Base-by-base conservation (phyloP, 202 grass and related monocot species). In the Schoenoplectus tabernaemontani region DNA sequence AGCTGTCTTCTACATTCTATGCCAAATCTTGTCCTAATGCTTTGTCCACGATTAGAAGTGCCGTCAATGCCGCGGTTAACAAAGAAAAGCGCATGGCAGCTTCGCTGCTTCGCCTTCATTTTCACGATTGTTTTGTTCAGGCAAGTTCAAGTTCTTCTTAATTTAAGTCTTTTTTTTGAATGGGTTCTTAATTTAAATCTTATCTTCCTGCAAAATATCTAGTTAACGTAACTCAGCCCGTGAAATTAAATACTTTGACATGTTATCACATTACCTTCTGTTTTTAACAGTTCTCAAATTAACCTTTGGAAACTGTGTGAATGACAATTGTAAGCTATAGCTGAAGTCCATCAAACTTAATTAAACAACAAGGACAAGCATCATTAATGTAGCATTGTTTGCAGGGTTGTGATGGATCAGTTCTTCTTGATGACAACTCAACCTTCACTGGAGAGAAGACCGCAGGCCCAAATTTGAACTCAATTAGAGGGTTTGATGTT, bases 121-220 rank as follows among this genome's bases (percentile, higher is more conserved):
- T 93, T 83, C 91, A 90, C 24, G 91, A 93, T 82, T 93, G 91
- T 82, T 93, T 93, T 84, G 86, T 93, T 64, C 84, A 93, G 36
- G 91, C 85, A 90, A 90, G 87, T 87, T 74, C 42, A 70, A 57
- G 56, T 62, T 70, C 34, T 81, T 60, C 10, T 77, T 63, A 71
- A 38, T n/a, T n/a, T n/a, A n/a, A n/a, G n/a, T n/a, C n/a, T n/a
- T n/a, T n/a, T n/a, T n/a, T n/a, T n/a, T n/a, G n/a, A n/a, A n/a
- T n/a, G n/a, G n/a, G n/a, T n/a, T n/a, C n/a, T 57, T 76, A 63
- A 11, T 19, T n/a, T 12, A n/a, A n/a, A n/a, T n/a, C 62, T 16
- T n/a, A 16, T 26, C 11, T 33, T 16, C 32, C 13, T 2, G 32
- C 0, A 64, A n/a, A 8, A 37, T 10, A 22, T 28, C 26, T 17